These are phyloP conservation scores for Zostera marina DNA, from an alignment of 116 monocot species.

Conservation along the genomic window DNA sequence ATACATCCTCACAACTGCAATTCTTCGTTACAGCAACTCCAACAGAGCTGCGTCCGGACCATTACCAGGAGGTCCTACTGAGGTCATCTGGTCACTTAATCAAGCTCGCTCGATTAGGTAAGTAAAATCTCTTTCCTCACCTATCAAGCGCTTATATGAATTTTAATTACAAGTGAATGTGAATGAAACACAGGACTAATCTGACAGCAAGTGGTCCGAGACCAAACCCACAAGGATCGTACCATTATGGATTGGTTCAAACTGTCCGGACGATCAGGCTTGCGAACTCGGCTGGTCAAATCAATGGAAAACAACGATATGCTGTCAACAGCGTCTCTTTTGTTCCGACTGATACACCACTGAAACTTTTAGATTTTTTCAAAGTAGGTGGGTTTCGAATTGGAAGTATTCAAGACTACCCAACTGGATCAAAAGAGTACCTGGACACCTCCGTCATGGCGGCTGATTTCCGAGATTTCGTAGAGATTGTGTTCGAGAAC, in stretches of 20 bases:
- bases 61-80: conserved; percentile 26
- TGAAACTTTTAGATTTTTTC: conserved; percentile 49
- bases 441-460: conserved; percentile 34
- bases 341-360: conserved; percentile 32
- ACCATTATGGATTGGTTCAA: conserved; percentile 57
- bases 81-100: conserved; percentile 54
- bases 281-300: conserved; percentile 11
- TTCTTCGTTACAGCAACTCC: conserved; percentile 49
- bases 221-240: conserved; percentile 64
- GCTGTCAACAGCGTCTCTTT: conserved; percentile 52
- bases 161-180: background rate
- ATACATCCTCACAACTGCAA: conserved; percentile 16
- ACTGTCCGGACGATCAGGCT: conserved; percentile 49
- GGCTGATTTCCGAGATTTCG: conserved; percentile 37
- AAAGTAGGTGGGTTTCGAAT: conserved; percentile 26
- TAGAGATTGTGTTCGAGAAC: conserved; percentile 80
- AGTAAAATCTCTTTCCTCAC: background rate
- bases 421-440: conserved; percentile 8
- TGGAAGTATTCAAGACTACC: conserved; percentile 29
- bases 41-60: conserved; percentile 12
- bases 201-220: conserved; percentile 69
- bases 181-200: conserved; percentile 19
- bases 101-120: conserved; percentile 57
- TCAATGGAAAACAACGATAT: conserved; percentile 42
- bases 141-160: background rate